Percentiles rank a stretch among this genome's conserved stretches.
These are phyloP conservation scores for Botrytis elliptica DNA, from an alignment of 2,329 filamentous ascomycete genomes.

Conservation along the genomic window DNA sequence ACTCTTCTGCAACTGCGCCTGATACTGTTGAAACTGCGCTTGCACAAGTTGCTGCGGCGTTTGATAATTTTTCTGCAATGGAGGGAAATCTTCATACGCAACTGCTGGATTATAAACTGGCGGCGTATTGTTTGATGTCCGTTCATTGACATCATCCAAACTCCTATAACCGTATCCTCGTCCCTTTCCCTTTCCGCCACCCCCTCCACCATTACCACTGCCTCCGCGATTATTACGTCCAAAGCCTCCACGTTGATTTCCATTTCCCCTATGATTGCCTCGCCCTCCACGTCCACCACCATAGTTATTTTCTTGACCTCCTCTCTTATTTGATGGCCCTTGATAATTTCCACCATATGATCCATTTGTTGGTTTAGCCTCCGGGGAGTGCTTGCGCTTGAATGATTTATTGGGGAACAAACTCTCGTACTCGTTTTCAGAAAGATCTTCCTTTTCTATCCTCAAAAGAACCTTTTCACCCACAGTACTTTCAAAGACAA, in stretches of 20 bases:
- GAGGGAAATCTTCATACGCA: constrained; percentile 40
- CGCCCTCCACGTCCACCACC: constrained; percentile 37
- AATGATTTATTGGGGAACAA: constrained; percentile 58
- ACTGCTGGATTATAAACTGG: constrained; percentile 37
- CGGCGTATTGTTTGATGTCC: constrained; percentile 43
- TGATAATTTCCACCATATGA: constrained; percentile 37
- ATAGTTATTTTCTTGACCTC: constrained; percentile 36
- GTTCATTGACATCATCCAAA: constrained; percentile 61
- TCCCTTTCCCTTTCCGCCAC: constrained; percentile 45
- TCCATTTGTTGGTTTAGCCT: constrained; percentile 37
- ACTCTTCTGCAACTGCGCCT: constrained; percentile 35
- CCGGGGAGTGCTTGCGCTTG: constrained; percentile 62
- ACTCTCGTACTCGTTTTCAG: constrained; percentile 63
- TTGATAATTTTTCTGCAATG: constrained; percentile 39
- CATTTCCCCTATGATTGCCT: constrained; percentile 44
- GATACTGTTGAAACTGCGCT: constrained; percentile 38
- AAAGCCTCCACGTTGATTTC: constrained; percentile 41
- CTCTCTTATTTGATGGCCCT: constrained; percentile 36
- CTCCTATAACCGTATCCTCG: constrained; percentile 60
- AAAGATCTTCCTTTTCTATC: constrained; percentile 68
- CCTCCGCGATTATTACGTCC: constrained; percentile 36
- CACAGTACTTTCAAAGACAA: constrained; percentile 79
- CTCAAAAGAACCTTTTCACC: constrained; percentile 82
- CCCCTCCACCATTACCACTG: constrained; percentile 37
- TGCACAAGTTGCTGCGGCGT: constrained; percentile 39